phyloP scores from a whole-genome alignment of 2,329 filamentous ascomycete species.

The Pseudocercospora ulei region DNA sequence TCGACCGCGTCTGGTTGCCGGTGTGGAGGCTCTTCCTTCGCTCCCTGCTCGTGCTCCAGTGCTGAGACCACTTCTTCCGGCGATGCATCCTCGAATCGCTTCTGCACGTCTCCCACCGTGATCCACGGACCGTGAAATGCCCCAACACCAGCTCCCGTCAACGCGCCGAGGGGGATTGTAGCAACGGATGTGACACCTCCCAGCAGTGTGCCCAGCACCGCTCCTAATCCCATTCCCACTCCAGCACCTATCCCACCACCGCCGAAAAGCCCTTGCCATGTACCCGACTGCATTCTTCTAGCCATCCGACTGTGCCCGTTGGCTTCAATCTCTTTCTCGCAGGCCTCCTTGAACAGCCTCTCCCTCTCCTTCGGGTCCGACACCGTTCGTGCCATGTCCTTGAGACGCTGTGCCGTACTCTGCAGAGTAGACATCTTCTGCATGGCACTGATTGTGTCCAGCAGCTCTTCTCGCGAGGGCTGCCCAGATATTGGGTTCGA shows the following conservation, averaged over 20 bases:
- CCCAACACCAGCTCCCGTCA: slow-evolving; percentile 37
- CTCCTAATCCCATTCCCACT: slow-evolving; percentile 37
- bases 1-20: background rate
- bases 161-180: slow-evolving; percentile 2
- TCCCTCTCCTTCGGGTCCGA: slow-evolving; percentile 27
- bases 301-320: slow-evolving; percentile 28
- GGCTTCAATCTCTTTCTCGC: slow-evolving; percentile 30
- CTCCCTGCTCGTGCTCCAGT: slow-evolving; percentile 17
- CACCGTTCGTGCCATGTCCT: slow-evolving; percentile 21
- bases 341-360: slow-evolving; percentile 28
- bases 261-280: slow-evolving; percentile 37
- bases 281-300: slow-evolving; percentile 29
- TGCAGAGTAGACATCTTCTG: slow-evolving; percentile 24
- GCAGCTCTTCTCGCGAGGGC: slow-evolving; percentile 19
- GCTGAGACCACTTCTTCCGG: slow-evolving; percentile 20
- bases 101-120: slow-evolving; percentile 29
- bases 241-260: slow-evolving; percentile 39
- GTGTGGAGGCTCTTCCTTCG: background rate
- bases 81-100: slow-evolving; percentile 18
- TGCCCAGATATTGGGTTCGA: too few relatives aligned
- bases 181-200: slow-evolving; percentile 29
- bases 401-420: slow-evolving; percentile 19
- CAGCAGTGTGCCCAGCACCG: slow-evolving; percentile 32
- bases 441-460: slow-evolving; percentile 22
- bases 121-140: slow-evolving; percentile 39